phyloP scores from a whole-genome alignment of 179 eudicot species.

The Spinacia oleracea region DNA sequence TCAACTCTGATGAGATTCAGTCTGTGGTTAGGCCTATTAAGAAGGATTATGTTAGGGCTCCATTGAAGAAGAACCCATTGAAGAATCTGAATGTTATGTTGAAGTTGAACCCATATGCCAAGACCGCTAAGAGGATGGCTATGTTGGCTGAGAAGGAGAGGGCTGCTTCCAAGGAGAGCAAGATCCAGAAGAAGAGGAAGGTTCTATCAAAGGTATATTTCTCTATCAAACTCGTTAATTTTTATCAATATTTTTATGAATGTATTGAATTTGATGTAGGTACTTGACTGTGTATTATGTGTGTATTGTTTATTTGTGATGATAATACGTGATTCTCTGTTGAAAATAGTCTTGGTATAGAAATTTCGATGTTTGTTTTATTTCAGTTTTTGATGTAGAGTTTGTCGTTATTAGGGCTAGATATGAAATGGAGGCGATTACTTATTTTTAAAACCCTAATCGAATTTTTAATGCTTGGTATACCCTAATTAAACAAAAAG shows the following conservation, averaged over 20 bases:
- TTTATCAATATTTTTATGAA: not conserved
- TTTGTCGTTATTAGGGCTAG: too few relatives aligned
- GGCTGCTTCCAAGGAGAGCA: slow-evolving; percentile 64
- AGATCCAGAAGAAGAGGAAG: slow-evolving; percentile 73
- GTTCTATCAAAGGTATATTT: slow-evolving; percentile 52
- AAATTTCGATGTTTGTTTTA: too few relatives aligned
- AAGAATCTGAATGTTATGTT: slow-evolving; percentile 79
- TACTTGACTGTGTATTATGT: too few relatives aligned
- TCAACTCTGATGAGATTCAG: slow-evolving; percentile 94
- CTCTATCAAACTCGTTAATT: too few relatives aligned
- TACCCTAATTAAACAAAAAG: too few relatives aligned
- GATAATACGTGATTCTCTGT: too few relatives aligned
- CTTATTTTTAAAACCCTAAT: too few relatives aligned
- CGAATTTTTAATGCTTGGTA: too few relatives aligned
- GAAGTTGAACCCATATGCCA: slow-evolving; percentile 88
- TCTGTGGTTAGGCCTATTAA: slow-evolving; percentile 81
- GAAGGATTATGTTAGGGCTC: slow-evolving; percentile 71
- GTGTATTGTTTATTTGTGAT: too few relatives aligned
- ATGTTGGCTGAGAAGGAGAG: slow-evolving; percentile 82
- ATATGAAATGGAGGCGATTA: too few relatives aligned
- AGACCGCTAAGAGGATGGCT: slow-evolving; percentile 86
- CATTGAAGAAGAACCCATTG: slow-evolving; percentile 86
- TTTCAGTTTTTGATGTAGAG: too few relatives aligned
- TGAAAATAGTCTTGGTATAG: too few relatives aligned
- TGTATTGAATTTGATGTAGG: not conserved